phyloP scores from a whole-genome alignment of 345 rosid genomes.

The Reutealis trisperma region DNA sequence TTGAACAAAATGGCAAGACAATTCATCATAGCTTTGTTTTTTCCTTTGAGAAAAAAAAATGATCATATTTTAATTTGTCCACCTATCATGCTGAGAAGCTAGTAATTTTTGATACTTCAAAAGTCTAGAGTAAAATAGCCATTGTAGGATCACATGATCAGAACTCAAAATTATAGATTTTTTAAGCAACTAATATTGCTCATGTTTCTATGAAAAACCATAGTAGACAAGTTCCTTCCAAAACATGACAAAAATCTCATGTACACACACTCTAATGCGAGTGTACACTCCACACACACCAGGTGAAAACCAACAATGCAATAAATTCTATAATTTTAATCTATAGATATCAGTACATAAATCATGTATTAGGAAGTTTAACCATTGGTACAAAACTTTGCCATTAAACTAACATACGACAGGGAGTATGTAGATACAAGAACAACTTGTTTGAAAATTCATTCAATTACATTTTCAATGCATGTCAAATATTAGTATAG shows the following conservation, averaged over 20 bases:
- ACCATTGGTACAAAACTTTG: neutral
- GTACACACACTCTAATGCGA: neutral
- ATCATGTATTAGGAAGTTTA: neutral
- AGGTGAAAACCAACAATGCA: neutral
- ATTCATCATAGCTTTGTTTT: neutral
- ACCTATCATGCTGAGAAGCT: neutral
- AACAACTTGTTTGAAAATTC: neutral
- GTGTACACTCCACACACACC: neutral
- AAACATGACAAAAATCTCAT: neutral
- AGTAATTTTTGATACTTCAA: neutral
- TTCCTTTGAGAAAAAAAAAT: neutral
- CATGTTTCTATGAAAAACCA: neutral
- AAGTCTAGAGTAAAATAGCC: neutral
- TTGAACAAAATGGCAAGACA: neutral
- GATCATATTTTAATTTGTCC: neutral
- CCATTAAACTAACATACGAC: too few relatives aligned
- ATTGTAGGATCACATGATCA: neutral
- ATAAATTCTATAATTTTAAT: neutral
- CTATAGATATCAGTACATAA: too few relatives aligned
- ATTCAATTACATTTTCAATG: neutral
- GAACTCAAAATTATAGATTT: neutral
- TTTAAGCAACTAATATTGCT: neutral
- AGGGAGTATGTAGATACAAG: neutral
- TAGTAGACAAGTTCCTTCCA: too few relatives aligned
- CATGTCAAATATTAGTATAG: neutral